Evolutionary conservation across 768 basidiomycete genomes (phyloP).

Genomic region (Mycena rosella): DNA sequence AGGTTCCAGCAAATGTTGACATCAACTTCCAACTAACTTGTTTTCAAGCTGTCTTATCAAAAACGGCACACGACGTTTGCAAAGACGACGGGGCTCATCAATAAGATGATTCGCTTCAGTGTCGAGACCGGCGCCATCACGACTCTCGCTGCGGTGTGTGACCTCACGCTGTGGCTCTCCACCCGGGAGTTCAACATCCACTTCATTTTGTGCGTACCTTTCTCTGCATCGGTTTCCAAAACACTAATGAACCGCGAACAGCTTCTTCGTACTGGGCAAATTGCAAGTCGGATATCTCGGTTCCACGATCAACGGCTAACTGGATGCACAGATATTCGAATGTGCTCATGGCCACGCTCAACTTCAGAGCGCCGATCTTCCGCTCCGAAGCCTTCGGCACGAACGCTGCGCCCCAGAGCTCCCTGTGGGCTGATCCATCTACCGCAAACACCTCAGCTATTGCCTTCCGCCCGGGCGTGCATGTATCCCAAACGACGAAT

Average conservation of each 20-base stretch:
- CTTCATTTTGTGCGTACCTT: constrained; percentile 29
- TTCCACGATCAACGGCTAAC: neutral
- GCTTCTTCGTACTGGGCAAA: constrained; percentile 34
- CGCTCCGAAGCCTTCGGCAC: neutral
- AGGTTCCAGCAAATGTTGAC: neutral
- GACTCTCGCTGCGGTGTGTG: constrained; percentile 28
- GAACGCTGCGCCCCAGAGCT: neutral
- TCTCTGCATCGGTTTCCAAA: neutral
- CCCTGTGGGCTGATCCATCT: neutral
- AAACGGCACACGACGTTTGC: constrained; percentile 5
- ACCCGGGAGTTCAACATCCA: constrained; percentile 33
- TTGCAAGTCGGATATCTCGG: constrained; percentile 18
- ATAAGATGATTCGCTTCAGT: constrained; percentile 33
- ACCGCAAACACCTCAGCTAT: no score
- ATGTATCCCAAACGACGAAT: no score
- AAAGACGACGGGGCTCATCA: constrained; percentile 45
- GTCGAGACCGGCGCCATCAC: constrained; percentile 37
- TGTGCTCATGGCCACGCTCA: constrained; percentile 29
- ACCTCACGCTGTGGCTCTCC: constrained; percentile 33
- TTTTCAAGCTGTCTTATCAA: constrained; percentile 33
- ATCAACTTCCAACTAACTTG: neutral
- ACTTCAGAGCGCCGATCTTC: constrained; percentile 24
- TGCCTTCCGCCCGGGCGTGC: no score
- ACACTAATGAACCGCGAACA: no score
- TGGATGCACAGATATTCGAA: constrained; percentile 28